phyloP scores from a whole-genome alignment of 1,139 yeast species.

The Sugiyamaella pinicola region DNA sequence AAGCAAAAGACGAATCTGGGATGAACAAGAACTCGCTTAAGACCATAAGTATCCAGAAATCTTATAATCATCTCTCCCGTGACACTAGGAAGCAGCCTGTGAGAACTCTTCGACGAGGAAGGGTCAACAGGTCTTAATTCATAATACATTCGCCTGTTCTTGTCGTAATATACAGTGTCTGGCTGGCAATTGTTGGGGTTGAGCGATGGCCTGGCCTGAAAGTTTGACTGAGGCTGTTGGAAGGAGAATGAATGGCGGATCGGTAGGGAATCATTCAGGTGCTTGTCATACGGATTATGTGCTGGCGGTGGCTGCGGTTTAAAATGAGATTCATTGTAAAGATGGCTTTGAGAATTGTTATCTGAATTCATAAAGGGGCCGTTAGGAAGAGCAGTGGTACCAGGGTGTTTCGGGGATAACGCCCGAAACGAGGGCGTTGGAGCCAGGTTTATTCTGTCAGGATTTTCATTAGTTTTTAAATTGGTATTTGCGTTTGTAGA shows the following conservation, averaged over 20 bases:
- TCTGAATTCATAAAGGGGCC: background rate
- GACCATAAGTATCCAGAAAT: slow-evolving; percentile 5
- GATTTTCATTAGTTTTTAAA: no score
- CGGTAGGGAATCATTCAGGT: background rate
- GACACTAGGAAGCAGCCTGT: background rate
- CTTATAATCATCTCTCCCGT: background rate
- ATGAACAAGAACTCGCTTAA: slow-evolving; percentile 9
- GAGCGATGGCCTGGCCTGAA: no score
- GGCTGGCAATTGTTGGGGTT: background rate
- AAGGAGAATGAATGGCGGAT: background rate
- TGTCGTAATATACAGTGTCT: slow-evolving; percentile 1
- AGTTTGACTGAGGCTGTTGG: no score
- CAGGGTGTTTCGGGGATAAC: background rate
- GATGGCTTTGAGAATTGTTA: background rate
- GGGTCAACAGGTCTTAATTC: background rate
- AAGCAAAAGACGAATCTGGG: slow-evolving; percentile 15
- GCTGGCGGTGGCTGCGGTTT: background rate
- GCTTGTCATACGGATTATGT: background rate
- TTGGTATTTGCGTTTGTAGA: no score
- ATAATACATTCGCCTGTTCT: background rate
- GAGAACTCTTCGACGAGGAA: background rate
- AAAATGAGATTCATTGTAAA: background rate
- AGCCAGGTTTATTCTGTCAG: background rate
- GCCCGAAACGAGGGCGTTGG: background rate
- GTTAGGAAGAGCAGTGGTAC: background rate